Conservation (phyloP, 352 stramenopile genomes). For the Phytophthora fragariaefolia region DNA sequence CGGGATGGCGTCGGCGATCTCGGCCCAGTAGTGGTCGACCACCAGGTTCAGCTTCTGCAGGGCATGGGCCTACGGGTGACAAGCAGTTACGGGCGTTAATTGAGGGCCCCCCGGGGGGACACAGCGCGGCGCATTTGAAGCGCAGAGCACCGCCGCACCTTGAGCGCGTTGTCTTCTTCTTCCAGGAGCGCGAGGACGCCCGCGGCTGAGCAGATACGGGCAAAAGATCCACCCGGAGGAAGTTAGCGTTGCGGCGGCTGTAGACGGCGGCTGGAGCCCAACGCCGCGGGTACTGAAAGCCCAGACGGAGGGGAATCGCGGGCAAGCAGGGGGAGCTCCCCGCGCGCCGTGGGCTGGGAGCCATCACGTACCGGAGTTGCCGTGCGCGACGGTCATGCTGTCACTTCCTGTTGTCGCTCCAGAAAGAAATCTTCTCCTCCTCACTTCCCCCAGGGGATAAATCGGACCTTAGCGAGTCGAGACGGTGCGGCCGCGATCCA, state of each 20-base stretch:
- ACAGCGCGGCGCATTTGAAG: conserved; percentile 2
- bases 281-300: conserved; percentile 3
- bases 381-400: conserved; percentile 55
- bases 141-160: conserved; percentile 43
- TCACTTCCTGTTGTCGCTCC: conserved; percentile 41
- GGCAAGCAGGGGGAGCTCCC: conserved; percentile 3
- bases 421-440: conserved; percentile 50
- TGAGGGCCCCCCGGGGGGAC: background rate
- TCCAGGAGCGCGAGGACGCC: conserved; percentile 91
- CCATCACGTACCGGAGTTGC: conserved; percentile 75
- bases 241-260: conserved; percentile 33
- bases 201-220: conserved; percentile 57
- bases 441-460: conserved; percentile 13
- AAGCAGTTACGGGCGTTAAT: conserved; percentile 20
- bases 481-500: conserved; percentile 20
- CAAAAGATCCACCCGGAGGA: conserved; percentile 44
- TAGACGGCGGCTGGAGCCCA: conserved; percentile 9
- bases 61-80: conserved; percentile 71
- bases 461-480: conserved; percentile 25
- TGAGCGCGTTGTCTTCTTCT: conserved; percentile 92
- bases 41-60: conserved; percentile 93
- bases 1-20: conserved; percentile 92
- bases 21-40: conserved; percentile 95
- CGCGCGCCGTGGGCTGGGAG: too few species aligned
- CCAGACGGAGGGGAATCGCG: background rate